These are phyloP conservation scores for Solanum dulcamara DNA, from an alignment of 257 asterid species.

Conservation along the genomic window DNA sequence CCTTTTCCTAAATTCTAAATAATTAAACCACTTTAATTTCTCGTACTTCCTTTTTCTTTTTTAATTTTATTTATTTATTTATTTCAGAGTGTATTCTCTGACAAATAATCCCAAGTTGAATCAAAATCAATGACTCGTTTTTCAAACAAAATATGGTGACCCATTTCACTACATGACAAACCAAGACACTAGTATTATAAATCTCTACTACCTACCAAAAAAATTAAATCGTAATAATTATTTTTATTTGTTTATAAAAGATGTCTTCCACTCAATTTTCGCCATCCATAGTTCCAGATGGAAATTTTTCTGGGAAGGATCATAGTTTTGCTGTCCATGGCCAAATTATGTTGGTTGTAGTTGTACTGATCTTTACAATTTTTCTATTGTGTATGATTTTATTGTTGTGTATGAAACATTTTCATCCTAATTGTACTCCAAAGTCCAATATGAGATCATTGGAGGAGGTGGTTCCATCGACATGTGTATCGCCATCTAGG, in stretches of 20 bases:
- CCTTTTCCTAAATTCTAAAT: neutral
- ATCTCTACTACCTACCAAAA: neutral
- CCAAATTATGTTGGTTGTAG: neutral
- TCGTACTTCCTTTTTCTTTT: neutral
- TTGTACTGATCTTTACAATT: neutral
- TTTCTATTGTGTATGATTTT: neutral
- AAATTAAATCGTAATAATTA: neutral
- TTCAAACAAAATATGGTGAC: neutral
- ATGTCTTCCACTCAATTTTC: neutral
- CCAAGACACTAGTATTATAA: neutral
- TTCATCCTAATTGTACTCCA: neutral
- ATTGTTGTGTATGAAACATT: neutral
- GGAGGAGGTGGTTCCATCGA: neutral
- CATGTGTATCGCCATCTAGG: too few species aligned
- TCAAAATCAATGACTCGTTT: neutral
- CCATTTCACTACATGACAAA: neutral
- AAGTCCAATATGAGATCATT: neutral
- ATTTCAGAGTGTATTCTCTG: neutral
- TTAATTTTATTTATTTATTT: neutral
- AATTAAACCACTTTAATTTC: neutral
- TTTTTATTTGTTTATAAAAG: neutral
- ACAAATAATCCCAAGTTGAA: neutral
- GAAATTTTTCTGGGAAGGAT: neutral
- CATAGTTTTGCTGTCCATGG: neutral
- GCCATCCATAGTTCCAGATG: neutral